Evolutionary conservation across 805 yeast species (phyloP).

Genomic region (Wickerhamomyces queroliae): DNA sequence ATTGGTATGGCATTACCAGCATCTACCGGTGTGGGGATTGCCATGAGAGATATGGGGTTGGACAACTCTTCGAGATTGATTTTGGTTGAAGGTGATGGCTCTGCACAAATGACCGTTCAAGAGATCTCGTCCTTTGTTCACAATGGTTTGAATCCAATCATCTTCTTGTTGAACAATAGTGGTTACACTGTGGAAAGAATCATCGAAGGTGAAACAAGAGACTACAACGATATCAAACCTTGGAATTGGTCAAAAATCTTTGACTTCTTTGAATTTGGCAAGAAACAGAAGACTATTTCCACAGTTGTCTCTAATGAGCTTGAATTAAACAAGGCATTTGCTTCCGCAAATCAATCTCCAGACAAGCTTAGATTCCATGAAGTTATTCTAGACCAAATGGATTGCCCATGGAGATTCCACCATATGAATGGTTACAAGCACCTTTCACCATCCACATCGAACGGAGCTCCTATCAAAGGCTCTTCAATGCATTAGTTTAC

Average conservation of each 20-base stretch:
- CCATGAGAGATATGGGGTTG: slow-evolving; percentile 45
- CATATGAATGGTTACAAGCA: slow-evolving; percentile 31
- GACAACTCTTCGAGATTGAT: slow-evolving; percentile 48
- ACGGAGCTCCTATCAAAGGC: neutral
- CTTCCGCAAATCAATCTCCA: slow-evolving; percentile 23
- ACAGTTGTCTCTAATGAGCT: slow-evolving; percentile 32
- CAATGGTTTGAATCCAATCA: slow-evolving; percentile 54
- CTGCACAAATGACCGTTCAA: slow-evolving; percentile 92
- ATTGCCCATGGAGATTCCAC: slow-evolving; percentile 59
- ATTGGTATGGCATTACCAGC: slow-evolving; percentile 90
- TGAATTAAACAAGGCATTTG: slow-evolving; percentile 30
- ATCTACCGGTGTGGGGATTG: slow-evolving; percentile 76
- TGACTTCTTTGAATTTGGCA: slow-evolving; percentile 52
- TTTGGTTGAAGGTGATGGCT: slow-evolving; percentile 85
- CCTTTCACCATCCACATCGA: slow-evolving; percentile 7
- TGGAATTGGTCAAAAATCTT: slow-evolving; percentile 81
- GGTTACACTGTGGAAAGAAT: slow-evolving; percentile 91
- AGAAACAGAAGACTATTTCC: slow-evolving; percentile 26
- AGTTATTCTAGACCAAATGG: slow-evolving; percentile 50
- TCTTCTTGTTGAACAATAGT: slow-evolving; percentile 73
- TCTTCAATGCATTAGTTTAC: neutral
- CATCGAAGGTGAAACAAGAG: slow-evolving; percentile 69
- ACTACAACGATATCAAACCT: slow-evolving; percentile 78
- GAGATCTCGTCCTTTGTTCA: slow-evolving; percentile 66
- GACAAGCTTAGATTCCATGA: slow-evolving; percentile 47